Percentiles rank a stretch among this genome's conserved stretches.
phyloP scores from a whole-genome alignment of 2,329 filamentous ascomycete species.

The Talaromyces sp. region DNA sequence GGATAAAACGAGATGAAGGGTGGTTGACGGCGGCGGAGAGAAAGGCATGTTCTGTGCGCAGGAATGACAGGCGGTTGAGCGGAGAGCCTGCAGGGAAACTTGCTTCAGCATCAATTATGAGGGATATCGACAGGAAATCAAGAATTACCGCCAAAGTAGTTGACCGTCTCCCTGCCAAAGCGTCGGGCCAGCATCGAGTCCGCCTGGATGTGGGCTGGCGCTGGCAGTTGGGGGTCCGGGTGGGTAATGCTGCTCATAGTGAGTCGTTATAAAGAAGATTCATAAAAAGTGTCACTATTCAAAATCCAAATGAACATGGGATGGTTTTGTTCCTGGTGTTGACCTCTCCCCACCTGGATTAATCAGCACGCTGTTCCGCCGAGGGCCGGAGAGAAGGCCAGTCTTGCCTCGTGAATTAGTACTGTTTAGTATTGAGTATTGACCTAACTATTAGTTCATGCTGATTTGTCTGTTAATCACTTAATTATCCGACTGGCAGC shows the following conservation, averaged over 20 bases:
- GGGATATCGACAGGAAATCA: neutral
- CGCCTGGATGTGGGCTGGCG: slow-evolving; percentile 52
- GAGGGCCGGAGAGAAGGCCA: neutral
- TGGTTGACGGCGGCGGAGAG: slow-evolving; percentile 44
- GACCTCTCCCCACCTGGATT: neutral
- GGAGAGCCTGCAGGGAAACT: slow-evolving; percentile 35
- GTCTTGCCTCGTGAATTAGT: neutral
- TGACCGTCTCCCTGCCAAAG: slow-evolving; percentile 46
- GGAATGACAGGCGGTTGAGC: slow-evolving; percentile 45
- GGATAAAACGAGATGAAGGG: slow-evolving; percentile 57
- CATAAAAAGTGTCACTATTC: neutral
- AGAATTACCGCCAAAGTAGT: slow-evolving; percentile 45
- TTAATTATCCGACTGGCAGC: neutral
- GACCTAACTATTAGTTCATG: neutral
- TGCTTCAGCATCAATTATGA: neutral
- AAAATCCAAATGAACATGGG: neutral
- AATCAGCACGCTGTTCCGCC: neutral
- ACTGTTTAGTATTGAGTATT: too few species aligned
- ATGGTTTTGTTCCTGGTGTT: neutral
- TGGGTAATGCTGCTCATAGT: slow-evolving; percentile 4
- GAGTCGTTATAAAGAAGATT: neutral
- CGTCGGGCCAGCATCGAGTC: slow-evolving; percentile 50
- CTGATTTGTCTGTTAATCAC: neutral
- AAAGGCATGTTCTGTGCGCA: slow-evolving; percentile 43
- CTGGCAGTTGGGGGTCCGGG: slow-evolving; percentile 40